Conservation (phyloP, 1,284 basidiomycete genomes). For the Mycosarcoma maydis region DNA sequence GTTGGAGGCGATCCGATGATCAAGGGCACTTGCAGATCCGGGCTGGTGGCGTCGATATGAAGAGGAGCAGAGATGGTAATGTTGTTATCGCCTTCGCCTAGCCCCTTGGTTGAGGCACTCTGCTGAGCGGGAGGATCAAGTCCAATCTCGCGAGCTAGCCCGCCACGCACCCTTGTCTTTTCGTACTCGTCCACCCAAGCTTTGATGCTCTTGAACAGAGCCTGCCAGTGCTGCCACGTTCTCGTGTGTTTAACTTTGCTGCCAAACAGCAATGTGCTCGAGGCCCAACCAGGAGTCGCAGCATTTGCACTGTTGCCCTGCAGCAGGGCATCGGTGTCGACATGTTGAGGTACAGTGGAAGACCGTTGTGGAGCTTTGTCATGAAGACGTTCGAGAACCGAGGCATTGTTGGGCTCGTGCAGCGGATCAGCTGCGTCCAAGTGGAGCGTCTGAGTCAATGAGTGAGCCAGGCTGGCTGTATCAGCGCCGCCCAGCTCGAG, state of each 20-base stretch:
- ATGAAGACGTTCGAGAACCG: constrained; percentile 21
- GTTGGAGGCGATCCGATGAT: constrained; percentile 33
- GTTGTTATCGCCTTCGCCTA: constrained; percentile 1
- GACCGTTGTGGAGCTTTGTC: constrained; percentile 23
- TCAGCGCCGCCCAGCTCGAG: constrained; percentile 9
- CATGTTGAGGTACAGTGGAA: constrained; percentile 11
- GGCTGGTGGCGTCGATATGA: constrained; percentile 14
- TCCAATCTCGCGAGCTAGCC: constrained; percentile 56
- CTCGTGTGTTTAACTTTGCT: constrained; percentile 26
- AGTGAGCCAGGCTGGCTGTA: constrained; percentile 1
- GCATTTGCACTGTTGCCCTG: background rate
- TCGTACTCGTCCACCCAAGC: constrained; percentile 63
- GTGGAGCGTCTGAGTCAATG: constrained; percentile 19
- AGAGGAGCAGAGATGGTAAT: constrained; percentile 23
- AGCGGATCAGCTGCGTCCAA: constrained; percentile 12
- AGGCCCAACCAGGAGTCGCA: constrained; percentile 6
- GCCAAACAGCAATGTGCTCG: constrained; percentile 26
- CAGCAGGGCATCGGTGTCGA: background rate
- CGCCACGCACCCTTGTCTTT: constrained; percentile 45
- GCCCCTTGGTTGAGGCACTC: background rate
- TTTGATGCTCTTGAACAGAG: constrained; percentile 53
- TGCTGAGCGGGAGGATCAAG: constrained; percentile 21
- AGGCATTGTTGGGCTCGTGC: constrained; percentile 7
- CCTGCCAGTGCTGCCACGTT: constrained; percentile 61
- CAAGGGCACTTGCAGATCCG: constrained; percentile 25